Base-by-base conservation (phyloP, 306 rosid genomes). In the Ormosia semicastrata region DNA sequence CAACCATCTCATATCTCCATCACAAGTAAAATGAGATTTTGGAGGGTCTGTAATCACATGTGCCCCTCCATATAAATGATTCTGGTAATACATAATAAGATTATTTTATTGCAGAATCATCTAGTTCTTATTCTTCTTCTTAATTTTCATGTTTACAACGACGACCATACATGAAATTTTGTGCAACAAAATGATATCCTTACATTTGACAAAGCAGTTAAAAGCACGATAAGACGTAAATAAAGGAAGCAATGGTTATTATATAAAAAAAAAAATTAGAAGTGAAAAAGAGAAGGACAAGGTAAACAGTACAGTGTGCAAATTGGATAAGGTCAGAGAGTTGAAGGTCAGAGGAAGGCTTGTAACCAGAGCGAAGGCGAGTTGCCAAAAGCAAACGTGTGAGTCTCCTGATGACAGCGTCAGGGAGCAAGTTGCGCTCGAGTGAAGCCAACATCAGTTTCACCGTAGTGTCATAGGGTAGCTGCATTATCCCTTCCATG, bases 291-390 rank as follows among this genome's bases (percentile, higher is more conserved):
- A 41, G 43, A 24, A 17, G 17, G 6, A 29, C 33, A 71, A 17
- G 36, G 29, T 82, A 8, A 33, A 33, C 3, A 6, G 8, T 79
- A 89, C 99, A 91, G 3, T 80, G 93, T 0, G 82, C 92, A 64
- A 95, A 95, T 2, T 67, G 88, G 30, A 91, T 64, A 39, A 93
- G 91, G 17, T 91, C 53, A 34, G 90, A 80, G 75, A 93, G 94
- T 12, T 91, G 98, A 83, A 93, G 90, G 3, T 93, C 70, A 12
- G 93, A 73, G 39, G 92, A 86, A 13, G 92, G 15, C n/a, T 69
- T 76, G 92, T 90, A 91, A 66, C 87, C 84, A 84, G 98, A 88
- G 71, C 98, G 99, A 57, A 95, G 97, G 10, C 97, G 94, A 67
- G 86, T 5, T 1, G 98, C 86, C 60, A 93, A 47, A 15, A 95